phyloP scores from a whole-genome alignment of 176 grass and related monocot species.

The Musa schizocarpa region DNA sequence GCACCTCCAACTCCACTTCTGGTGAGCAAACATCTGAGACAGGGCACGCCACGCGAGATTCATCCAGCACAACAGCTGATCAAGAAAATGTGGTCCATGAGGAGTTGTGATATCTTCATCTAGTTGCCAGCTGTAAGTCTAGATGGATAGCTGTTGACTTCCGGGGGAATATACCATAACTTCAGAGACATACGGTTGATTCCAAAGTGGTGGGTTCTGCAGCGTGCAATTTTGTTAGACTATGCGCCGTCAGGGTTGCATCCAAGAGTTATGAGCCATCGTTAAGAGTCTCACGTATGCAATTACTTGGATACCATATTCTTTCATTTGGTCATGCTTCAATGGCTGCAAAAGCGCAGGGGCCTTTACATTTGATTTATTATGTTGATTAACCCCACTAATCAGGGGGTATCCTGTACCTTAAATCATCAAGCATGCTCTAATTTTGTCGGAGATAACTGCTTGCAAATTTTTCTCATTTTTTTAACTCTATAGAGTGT shows the following conservation, averaged over 20 bases:
- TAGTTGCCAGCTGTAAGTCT: neutral
- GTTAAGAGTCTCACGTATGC: neutral
- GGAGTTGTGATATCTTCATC: constrained; percentile 47
- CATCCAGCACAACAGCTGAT: constrained; percentile 27
- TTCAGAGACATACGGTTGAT: too few relatives aligned
- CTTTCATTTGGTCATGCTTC: neutral
- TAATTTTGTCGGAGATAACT: too few relatives aligned
- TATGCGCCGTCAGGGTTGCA: neutral
- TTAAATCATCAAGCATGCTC: neutral
- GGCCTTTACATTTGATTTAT: neutral
- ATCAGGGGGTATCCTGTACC: neutral
- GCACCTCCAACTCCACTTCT: constrained; percentile 31
- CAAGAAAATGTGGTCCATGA: constrained; percentile 58
- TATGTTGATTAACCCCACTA: neutral
- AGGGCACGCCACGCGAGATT: constrained; percentile 27
- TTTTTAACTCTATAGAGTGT: too few relatives aligned
- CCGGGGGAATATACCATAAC: too few relatives aligned
- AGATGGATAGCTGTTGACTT: neutral
- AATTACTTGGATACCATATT: neutral
- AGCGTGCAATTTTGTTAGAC: neutral
- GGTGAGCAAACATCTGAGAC: constrained; percentile 26
- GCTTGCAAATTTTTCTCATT: too few relatives aligned
- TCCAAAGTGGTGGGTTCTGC: neutral
- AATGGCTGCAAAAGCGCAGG: neutral
- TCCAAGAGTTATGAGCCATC: neutral